phyloP scores from a whole-genome alignment of 2,329 filamentous ascomycete genomes.

The Coniochaeta sp. region DNA sequence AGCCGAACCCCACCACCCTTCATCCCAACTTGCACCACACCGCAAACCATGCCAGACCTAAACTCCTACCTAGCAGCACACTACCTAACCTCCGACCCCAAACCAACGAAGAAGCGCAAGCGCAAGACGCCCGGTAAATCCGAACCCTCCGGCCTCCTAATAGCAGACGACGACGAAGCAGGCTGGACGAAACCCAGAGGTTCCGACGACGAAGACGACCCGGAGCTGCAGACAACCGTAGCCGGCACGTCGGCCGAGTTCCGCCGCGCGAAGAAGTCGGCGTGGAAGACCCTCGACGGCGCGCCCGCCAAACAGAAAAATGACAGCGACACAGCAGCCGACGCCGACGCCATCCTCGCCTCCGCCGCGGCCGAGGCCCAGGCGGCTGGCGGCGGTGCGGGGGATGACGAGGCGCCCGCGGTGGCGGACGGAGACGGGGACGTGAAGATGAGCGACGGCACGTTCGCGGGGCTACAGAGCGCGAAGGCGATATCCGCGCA shows the following conservation, averaged over 20 bases:
- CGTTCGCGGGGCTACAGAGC: slow-evolving; percentile 78
- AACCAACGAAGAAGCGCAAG: slow-evolving; percentile 57
- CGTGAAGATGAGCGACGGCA: slow-evolving; percentile 78
- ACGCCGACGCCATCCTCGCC: slow-evolving; percentile 72
- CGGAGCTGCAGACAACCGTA: slow-evolving; percentile 42
- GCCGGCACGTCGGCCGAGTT: slow-evolving; percentile 54
- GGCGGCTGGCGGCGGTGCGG: slow-evolving; percentile 39
- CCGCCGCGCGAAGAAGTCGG: slow-evolving; percentile 68
- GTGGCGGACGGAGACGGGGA: slow-evolving; percentile 39
- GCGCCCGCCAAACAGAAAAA: too few species aligned
- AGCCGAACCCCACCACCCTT: neutral
- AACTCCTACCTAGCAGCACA: slow-evolving; percentile 85
- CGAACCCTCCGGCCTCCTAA: slow-evolving; percentile 45
- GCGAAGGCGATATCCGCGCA: slow-evolving; percentile 70
- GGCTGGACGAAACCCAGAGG: slow-evolving; percentile 38
- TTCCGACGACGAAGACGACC: slow-evolving; percentile 43
- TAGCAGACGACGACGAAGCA: slow-evolving; percentile 57
- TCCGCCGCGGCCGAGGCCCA: slow-evolving; percentile 62
- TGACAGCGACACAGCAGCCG: slow-evolving; percentile 40
- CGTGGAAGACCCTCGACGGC: slow-evolving; percentile 72
- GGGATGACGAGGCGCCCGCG: slow-evolving; percentile 34
- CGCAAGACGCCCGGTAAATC: slow-evolving; percentile 40
- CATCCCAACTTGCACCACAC: neutral
- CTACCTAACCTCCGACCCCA: slow-evolving; percentile 67
- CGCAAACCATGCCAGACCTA: slow-evolving; percentile 49